Base-by-base conservation (phyloP, 2,329 filamentous ascomycete genomes). In the Phyllosticta ampelicida region DNA sequence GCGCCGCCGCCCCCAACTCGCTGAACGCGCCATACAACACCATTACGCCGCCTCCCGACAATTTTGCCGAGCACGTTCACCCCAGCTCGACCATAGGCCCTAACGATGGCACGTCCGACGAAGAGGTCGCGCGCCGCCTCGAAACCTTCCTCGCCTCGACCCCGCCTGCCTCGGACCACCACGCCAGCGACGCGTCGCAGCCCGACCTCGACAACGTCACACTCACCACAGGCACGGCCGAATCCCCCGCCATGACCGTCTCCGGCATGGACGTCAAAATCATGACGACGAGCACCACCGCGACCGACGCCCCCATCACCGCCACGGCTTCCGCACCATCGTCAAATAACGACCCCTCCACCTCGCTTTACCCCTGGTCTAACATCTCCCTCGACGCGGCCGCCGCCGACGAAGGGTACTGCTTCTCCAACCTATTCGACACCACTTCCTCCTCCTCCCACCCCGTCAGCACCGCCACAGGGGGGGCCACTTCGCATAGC, bases 81-180 rank as follows among this genome's bases (percentile, higher is more conserved):
- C 70, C 71, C 56, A 58, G 70, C 48, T 67, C 70, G 21, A 72
- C 73, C 6, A 44, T 44, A 8, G 36, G 36, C 36, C 51, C 67
- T 70, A 21, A 44, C 36, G 36, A 44, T 16, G 16, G 36, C 36
- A 44, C 36, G 6, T 72, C 74, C 3, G 77, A 78, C 63, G 74
- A 74, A 60, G 76, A 77, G 61, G 73, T 79, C 20, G 75, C 75
- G 4, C 70, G 71, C 23, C 71, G 74, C 29, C 69, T 79, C 21
- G 75, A 77, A 65, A 74, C 72, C 1, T 79, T 77, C 70, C 73
- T 79, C n/a, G 76, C 76, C 10, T 75, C 74, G 44, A 78, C 76
- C 1, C 77, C 77, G 3, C 77, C 77, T 2, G 73, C 75, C 28
- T 76, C 67, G 8, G 71, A 73, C 58, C 68, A 73, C 61, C 61